These are phyloP conservation scores for Suhomyces terraborum DNA, from an alignment of 1,139 yeast genomes.

Conservation along the genomic window DNA sequence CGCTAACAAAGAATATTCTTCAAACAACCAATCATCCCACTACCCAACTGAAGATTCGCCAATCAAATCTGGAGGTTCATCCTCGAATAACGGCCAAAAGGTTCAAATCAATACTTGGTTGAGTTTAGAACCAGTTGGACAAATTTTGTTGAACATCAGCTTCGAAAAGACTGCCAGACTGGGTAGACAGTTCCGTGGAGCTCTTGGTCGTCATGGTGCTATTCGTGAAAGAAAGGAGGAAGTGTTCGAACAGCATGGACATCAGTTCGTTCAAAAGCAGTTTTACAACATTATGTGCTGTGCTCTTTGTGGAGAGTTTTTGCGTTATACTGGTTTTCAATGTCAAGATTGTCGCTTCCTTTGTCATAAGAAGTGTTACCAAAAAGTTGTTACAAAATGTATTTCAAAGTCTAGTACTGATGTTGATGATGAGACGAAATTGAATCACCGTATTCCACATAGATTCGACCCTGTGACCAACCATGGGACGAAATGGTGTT, in stretches of 20 bases:
- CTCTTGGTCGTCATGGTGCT: slow-evolving; percentile 97
- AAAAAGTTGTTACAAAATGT: slow-evolving; percentile 93
- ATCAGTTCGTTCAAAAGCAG: slow-evolving; percentile 92
- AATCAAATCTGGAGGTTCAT: slow-evolving; percentile 8
- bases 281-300: slow-evolving; percentile 96
- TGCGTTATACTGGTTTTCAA: slow-evolving; percentile 91
- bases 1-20: slow-evolving; percentile 15
- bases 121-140: slow-evolving; percentile 91
- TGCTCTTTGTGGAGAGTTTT: slow-evolving; percentile 93
- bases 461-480: slow-evolving; percentile 88
- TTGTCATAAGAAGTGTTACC: slow-evolving; percentile 93
- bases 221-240: slow-evolving; percentile 94
- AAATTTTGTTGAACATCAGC: slow-evolving; percentile 72
- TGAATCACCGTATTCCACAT: slow-evolving; percentile 96
- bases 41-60: slow-evolving; percentile 6
- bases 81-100: slow-evolving; percentile 24
- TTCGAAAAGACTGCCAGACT: slow-evolving; percentile 68
- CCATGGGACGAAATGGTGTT: slow-evolving; percentile 98
- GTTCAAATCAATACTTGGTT: slow-evolving; percentile 78
- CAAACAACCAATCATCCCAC: background rate
- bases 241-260: slow-evolving; percentile 94
- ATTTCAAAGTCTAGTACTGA: slow-evolving; percentile 89
- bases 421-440: slow-evolving; percentile 82
- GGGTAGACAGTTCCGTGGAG: slow-evolving; percentile 61
- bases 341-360: slow-evolving; percentile 94